A percentile compares a stretch with the other conserved stretches of the same genome.
phyloP scores from a whole-genome alignment of 2,329 filamentous ascomycete genomes.

The Colletotrichum tamarilloi region DNA sequence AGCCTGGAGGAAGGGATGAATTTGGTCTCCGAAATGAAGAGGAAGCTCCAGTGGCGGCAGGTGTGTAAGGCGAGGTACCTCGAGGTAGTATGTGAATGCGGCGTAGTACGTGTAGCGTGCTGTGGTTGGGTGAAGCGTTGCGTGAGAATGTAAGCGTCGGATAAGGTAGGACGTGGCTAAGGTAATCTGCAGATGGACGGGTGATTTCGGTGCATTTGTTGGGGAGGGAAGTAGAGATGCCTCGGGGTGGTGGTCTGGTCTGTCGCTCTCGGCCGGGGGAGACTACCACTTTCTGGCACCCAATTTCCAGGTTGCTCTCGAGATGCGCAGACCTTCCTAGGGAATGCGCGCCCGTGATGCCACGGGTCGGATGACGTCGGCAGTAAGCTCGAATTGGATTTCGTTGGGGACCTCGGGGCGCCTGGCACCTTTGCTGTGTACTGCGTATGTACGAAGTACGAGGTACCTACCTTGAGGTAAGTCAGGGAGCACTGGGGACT shows the following conservation, averaged over 20 bases:
- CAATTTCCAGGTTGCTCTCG: too few relatives aligned
- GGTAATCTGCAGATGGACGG: background rate
- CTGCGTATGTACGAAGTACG: too few relatives aligned
- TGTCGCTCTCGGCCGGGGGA: conserved; percentile 9
- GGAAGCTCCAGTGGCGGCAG: background rate
- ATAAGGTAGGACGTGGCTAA: background rate
- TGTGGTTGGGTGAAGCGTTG: background rate
- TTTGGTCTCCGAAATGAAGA: background rate
- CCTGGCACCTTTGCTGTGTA: background rate
- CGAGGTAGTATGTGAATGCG: too few relatives aligned
- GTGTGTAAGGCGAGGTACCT: background rate
- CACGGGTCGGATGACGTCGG: conserved; percentile 35
- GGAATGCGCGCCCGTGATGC: conserved; percentile 32
- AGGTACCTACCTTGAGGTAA: too few relatives aligned
- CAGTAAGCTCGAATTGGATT: conserved; percentile 27
- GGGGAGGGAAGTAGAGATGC: background rate
- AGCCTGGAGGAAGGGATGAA: background rate
- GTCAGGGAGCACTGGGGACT: background rate
- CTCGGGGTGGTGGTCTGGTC: background rate
- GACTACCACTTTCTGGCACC: background rate
- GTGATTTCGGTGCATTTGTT: conserved; percentile 19
- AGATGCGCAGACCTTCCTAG: conserved; percentile 19
- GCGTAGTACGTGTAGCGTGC: background rate
- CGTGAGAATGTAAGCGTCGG: conserved; percentile 4
- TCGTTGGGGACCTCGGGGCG: conserved; percentile 27